phyloP scores from a whole-genome alignment of 2,329 filamentous ascomycete species.

The Nothophoma quercina region DNA sequence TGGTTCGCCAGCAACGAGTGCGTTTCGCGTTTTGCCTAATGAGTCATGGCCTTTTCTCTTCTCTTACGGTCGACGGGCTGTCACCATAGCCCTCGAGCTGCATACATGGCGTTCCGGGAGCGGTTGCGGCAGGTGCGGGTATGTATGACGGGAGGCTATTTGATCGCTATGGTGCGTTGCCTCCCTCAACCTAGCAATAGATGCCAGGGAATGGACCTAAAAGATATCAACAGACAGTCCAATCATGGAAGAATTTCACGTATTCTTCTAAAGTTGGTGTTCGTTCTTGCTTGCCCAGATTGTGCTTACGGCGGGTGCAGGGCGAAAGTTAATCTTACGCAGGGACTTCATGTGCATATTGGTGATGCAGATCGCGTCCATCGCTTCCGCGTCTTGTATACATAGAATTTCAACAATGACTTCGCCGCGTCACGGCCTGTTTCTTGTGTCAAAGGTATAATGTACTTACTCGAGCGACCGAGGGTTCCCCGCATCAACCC shows the following conservation, averaged over 20 bases:
- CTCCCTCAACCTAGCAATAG: constrained; percentile 6
- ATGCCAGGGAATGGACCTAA: constrained; percentile 6
- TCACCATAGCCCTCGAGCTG: constrained; percentile 14
- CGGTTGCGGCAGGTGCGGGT: constrained; percentile 1
- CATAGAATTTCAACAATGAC: not conserved
- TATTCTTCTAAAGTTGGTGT: constrained; percentile 4
- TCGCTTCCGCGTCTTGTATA: not conserved
- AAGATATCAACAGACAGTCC: constrained; percentile 5
- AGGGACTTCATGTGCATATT: not conserved
- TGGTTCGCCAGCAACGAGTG: constrained; percentile 6
- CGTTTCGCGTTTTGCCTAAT: constrained; percentile 11
- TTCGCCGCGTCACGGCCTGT: not conserved
- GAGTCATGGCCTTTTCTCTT: constrained; percentile 7
- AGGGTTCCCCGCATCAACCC: constrained; percentile 18
- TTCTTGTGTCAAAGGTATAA: not conserved
- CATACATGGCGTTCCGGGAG: constrained; percentile 17
- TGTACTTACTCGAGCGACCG: constrained; percentile 14
- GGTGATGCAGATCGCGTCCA: not conserved
- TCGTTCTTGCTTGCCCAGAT: not conserved
- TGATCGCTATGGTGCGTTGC: constrained; percentile 12
- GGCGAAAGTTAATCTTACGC: not conserved
- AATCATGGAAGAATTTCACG: not conserved
- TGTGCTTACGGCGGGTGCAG: too few species aligned
- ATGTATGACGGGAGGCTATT: constrained; percentile 7
- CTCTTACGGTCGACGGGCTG: constrained; percentile 10